Conservation (phyloP, 2,329 filamentous ascomycete genomes). For the Colletotrichum sublineola region DNA sequence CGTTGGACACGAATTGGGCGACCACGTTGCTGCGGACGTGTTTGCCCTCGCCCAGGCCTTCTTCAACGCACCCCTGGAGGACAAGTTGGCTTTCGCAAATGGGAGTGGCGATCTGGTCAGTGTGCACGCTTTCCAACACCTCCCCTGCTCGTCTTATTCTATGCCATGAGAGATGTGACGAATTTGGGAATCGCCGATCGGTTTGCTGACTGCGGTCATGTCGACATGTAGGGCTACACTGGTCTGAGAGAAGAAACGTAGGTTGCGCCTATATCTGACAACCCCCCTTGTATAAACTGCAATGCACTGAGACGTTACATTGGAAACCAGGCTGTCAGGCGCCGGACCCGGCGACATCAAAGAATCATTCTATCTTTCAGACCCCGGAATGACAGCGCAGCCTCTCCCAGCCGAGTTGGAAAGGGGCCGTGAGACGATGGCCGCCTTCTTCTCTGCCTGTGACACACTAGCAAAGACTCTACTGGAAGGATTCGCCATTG, state of each 20-base stretch:
- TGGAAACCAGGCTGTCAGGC: constrained; percentile 33
- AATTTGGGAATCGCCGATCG: background rate
- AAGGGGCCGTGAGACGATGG: constrained; percentile 11
- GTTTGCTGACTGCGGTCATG: background rate
- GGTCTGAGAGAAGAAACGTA: constrained; percentile 43
- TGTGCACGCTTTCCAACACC: background rate
- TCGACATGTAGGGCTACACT: constrained; percentile 37
- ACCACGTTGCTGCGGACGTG: constrained; percentile 36
- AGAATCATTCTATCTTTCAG: constrained; percentile 42
- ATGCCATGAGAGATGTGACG: background rate
- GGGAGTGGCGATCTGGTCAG: constrained; percentile 43
- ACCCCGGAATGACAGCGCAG: constrained; percentile 31
- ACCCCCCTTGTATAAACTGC: background rate
- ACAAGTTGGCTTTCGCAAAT: constrained; percentile 27
- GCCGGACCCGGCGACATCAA: constrained; percentile 41
- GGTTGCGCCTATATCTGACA: background rate
- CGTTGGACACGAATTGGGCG: constrained; percentile 37
- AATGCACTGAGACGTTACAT: background rate
- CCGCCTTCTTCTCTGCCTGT: constrained; percentile 34
- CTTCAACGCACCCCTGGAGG: constrained; percentile 25
- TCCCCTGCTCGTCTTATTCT: background rate
- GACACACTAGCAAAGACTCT: constrained; percentile 32
- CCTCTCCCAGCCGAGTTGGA: constrained; percentile 35
- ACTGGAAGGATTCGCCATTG: constrained; percentile 72
- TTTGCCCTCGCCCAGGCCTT: constrained; percentile 37